phyloP scores from a whole-genome alignment of 805 yeast species.

The Zygoascus bituminiphila region DNA sequence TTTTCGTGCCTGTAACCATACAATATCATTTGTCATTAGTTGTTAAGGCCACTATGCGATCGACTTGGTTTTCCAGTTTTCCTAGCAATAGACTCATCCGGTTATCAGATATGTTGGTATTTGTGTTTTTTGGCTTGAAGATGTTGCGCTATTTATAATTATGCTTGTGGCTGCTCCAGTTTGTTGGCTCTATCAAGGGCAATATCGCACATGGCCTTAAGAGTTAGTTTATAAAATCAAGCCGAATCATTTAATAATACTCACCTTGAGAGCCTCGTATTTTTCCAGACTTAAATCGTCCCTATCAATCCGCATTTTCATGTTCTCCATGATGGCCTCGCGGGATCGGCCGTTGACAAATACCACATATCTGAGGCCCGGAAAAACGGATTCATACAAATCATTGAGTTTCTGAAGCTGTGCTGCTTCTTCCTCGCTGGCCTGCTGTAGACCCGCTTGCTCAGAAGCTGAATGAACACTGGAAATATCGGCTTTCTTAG shows the following conservation, averaged over 20 bases:
- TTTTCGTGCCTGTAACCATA: no score
- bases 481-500: slow-evolving; percentile 34
- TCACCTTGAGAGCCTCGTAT: slow-evolving; percentile 50
- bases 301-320: slow-evolving; percentile 50
- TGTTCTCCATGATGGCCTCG: slow-evolving; percentile 52
- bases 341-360: slow-evolving; percentile 81
- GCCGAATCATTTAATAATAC: slow-evolving; percentile 4
- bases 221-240: neutral
- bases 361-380: slow-evolving; percentile 75
- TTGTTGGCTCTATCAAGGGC: slow-evolving; percentile 63
- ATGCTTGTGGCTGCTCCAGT: no score
- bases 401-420: slow-evolving; percentile 48
- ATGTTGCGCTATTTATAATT: no score
- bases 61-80: no score
- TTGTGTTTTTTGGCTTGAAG: no score
- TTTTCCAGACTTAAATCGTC: slow-evolving; percentile 50
- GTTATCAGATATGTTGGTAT: no score
- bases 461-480: slow-evolving; percentile 59
- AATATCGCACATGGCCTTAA: slow-evolving; percentile 79
- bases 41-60: no score
- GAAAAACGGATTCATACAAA: slow-evolving; percentile 53
- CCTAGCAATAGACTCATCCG: no score
- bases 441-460: slow-evolving; percentile 53
- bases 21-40: no score
- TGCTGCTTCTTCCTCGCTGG: slow-evolving; percentile 41